Base-by-base conservation (phyloP, 371 early-diverging fungal genomes). In the Mucor sp. region DNA sequence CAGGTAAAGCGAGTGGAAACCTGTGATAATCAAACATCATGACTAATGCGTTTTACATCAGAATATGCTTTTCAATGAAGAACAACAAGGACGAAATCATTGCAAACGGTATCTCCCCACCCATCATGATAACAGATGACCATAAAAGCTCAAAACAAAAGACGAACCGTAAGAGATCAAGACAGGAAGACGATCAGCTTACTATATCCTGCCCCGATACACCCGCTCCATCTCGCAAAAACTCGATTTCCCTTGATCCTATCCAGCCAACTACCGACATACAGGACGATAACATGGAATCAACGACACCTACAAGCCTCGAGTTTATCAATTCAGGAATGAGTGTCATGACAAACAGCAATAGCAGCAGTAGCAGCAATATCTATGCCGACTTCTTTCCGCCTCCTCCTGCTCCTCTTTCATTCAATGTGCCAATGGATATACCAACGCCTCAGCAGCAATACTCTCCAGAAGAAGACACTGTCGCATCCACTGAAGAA, bases 81-180 rank as follows among this genome's bases (percentile, higher is more conserved):
- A 62, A 74, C 57, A 30, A 83, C 65, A 66, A 76, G 62, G 87
- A 84, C 61, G 63, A 78, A 19, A 70, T 87, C 17, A 78, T 94
- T 27, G 93, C 93, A 15, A 80, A 84, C 5, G 94, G 92, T 37
- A 79, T 88, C 28, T 92, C 95, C 3, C 91, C 95, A 4, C 93
- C 95, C 14, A 92, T 96, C 57, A 87, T 96, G 90, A 94, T 96
- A 63, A 96, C 96, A 11, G 96, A 96, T 70, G 96, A 96, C 74
- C 96, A 96, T 82, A 96, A 96, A 71, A 88, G 91, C 11, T 71
- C 72, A 25, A 77, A 78, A 56, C 76, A 78, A 50, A 79, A 77
- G 70, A 61, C 75, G 68, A 67, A 76, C 76, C 48, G 82, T 79
- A 85, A 85, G 44, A 73, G 83, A 17, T 63, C 77, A 23, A 80